Evolutionary conservation across 345 rosid genomes (phyloP), one percentile per base, ranked within the genome.

Genomic region (Lepidium aucheri): DNA sequence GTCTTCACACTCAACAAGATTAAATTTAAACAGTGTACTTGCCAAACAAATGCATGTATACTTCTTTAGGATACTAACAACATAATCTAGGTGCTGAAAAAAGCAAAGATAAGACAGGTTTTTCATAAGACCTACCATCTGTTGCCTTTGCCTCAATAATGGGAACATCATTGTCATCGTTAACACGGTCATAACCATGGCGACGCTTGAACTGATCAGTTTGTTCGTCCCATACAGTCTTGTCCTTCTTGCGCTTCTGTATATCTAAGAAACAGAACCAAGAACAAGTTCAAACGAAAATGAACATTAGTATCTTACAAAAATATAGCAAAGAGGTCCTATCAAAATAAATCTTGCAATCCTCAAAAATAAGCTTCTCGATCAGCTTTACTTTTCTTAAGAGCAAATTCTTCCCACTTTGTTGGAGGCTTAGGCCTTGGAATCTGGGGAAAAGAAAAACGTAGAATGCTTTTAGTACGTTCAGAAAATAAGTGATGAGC

Each of bases 111-210:
- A 30, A 24, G 22, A 46, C 36, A 20, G 6, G 7, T 0, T 12
- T 16, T 12, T 28, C 24, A 18, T 13, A 45, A 40, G 42, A 63
- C 74, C 53, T 80, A 93, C 96, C 98, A 74, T 88, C 96, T 38
- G 89, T 70, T 74, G 60, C 79, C 81, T 90, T 93, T 71, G 96
- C 96, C 66, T 88, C 97, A 38, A 88, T 82, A 59, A 90, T 86
- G 43, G 97, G 91, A 40, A 90, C 54, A 60, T 93, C 97, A 35
- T 78, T 67, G 79, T 93, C 97, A 69, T 93, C 94, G 70, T 88
- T 85, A 54, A 88, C 98, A 67, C 94, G 96, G 72, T 93, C 97
- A 58, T 86, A 93, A 46, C 98, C 97, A 79, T 75, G 85, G 24
- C 90, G 82, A 24, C 94, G 94, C 77, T 93, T 93, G 86, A 96